A percentile compares a stretch with the other conserved stretches of the same genome.
phyloP scores from a whole-genome alignment of 495 filamentous ascomycete species.

The Penicillium paxilli region DNA sequence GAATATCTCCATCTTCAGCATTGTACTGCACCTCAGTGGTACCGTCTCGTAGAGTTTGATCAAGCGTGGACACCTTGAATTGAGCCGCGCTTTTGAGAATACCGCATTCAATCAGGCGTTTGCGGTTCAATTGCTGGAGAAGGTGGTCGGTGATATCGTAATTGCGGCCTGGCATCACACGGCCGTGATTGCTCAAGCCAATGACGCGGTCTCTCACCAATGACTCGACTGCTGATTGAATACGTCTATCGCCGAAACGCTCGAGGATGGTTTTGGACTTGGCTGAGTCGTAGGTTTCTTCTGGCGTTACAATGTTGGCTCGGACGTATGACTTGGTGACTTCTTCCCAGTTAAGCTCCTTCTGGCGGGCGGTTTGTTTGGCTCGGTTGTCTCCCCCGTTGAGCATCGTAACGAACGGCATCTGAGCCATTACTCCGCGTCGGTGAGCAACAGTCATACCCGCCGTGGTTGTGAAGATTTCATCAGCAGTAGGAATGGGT shows the following conservation, averaged over 20 bases:
- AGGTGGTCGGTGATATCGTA: conserved; percentile 62
- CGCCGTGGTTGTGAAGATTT: conserved; percentile 42
- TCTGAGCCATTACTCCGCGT: conserved; percentile 34
- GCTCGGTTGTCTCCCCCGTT: background rate
- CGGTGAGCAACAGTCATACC: conserved; percentile 32
- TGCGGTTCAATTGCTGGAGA: conserved; percentile 45
- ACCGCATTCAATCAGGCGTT: conserved; percentile 41
- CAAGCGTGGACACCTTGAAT: conserved; percentile 59
- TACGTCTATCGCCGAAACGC: conserved; percentile 41
- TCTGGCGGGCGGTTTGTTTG: conserved; percentile 8
- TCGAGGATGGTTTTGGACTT: conserved; percentile 46
- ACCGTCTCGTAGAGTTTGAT: conserved; percentile 48
- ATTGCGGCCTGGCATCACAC: conserved; percentile 51
- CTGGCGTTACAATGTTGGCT: conserved; percentile 55
- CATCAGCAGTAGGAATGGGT: conserved; percentile 31
- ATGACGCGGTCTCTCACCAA: conserved; percentile 63
- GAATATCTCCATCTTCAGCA: conserved; percentile 62
- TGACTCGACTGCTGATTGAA: conserved; percentile 55
- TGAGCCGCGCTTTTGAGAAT: conserved; percentile 52
- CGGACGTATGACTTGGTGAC: conserved; percentile 62
- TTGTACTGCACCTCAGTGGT: conserved; percentile 29
- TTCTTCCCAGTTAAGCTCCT: conserved; percentile 27
- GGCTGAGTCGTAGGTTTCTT: conserved; percentile 43
- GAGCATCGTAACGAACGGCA: conserved; percentile 33
- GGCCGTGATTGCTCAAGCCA: conserved; percentile 52